Percentiles rank a stretch among this genome's conserved stretches.
These are phyloP conservation scores for Fraxinus platypoda DNA, from an alignment of 305 asterid genomes.

Conservation along the genomic window DNA sequence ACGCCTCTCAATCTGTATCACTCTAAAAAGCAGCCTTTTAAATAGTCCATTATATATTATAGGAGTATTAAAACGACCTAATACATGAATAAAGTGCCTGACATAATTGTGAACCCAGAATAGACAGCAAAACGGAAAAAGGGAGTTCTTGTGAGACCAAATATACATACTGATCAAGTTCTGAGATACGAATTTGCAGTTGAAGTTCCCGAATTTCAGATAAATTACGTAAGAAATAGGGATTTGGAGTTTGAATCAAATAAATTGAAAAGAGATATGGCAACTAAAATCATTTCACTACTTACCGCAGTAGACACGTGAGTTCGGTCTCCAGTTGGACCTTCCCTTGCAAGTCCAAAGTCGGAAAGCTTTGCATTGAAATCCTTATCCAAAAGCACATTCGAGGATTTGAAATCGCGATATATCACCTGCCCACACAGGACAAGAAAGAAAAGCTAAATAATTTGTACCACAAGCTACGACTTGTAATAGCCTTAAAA, in stretches of 20 bases:
- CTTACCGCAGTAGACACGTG: constrained; percentile 97
- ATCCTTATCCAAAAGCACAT: constrained; percentile 73
- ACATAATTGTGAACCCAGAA: neutral
- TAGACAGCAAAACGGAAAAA: neutral
- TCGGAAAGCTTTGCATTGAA: constrained; percentile 86
- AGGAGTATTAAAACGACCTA: neutral
- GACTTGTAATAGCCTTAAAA: too few relatives aligned
- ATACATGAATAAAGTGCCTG: neutral
- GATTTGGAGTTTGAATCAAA: neutral
- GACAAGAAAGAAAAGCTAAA: constrained; percentile 1
- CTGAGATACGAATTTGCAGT: neutral
- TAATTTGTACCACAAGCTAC: neutral
- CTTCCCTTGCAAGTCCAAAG: constrained; percentile 98
- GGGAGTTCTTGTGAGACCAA: neutral
- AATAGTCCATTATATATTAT: too few relatives aligned
- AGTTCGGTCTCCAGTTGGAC: constrained; percentile 68
- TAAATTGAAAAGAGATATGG: neutral
- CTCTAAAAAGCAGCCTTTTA: too few relatives aligned
- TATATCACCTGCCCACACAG: constrained; percentile 60
- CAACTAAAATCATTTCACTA: constrained; percentile 2
- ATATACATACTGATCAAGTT: neutral
- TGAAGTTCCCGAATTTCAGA: neutral
- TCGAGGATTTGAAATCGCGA: constrained; percentile 90
- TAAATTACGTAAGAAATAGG: neutral
- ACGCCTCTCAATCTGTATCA: too few relatives aligned